Evolutionary conservation across 2,329 filamentous ascomycete species (phyloP).

Genomic region (Plenodomus biglobosus): DNA sequence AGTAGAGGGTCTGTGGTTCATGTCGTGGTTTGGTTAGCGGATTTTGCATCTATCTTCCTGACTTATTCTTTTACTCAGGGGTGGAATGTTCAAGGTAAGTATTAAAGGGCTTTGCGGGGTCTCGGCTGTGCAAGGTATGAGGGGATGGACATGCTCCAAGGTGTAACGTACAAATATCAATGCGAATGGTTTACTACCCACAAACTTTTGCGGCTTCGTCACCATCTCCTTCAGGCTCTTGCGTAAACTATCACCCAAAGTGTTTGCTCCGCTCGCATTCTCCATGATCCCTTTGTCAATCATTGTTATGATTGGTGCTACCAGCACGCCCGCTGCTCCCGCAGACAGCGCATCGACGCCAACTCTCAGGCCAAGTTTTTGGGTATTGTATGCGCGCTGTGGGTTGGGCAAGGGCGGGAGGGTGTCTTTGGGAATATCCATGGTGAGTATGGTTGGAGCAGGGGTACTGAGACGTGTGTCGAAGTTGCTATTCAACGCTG

Average conservation of each 20-base stretch:
- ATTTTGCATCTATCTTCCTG: no score
- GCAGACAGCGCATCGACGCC: constrained; percentile 70
- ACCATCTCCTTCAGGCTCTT: constrained; percentile 60
- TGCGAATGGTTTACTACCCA: constrained; percentile 67
- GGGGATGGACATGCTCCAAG: no score
- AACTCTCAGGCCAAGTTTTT: constrained; percentile 67
- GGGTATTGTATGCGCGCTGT: constrained; percentile 67
- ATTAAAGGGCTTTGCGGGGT: no score
- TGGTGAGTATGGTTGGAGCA: background rate
- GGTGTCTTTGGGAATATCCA: background rate
- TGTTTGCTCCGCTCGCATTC: constrained; percentile 70
- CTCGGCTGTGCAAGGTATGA: no score
- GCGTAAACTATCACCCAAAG: constrained; percentile 62
- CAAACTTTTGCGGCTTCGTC: constrained; percentile 60
- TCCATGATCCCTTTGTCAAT: constrained; percentile 83
- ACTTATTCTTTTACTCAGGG: no score
- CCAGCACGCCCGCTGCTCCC: constrained; percentile 68
- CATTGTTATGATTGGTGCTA: constrained; percentile 82
- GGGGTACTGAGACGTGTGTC: no score
- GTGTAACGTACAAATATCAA: constrained; percentile 60
- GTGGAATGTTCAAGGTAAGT: no score
- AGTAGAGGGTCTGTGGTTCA: constrained; percentile 74
- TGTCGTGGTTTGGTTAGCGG: background rate
- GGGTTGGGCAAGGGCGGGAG: background rate
- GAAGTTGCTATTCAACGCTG: no score